phyloP scores from a whole-genome alignment of 352 stramenopile genomes.

The Pseudoperonospora humuli region DNA sequence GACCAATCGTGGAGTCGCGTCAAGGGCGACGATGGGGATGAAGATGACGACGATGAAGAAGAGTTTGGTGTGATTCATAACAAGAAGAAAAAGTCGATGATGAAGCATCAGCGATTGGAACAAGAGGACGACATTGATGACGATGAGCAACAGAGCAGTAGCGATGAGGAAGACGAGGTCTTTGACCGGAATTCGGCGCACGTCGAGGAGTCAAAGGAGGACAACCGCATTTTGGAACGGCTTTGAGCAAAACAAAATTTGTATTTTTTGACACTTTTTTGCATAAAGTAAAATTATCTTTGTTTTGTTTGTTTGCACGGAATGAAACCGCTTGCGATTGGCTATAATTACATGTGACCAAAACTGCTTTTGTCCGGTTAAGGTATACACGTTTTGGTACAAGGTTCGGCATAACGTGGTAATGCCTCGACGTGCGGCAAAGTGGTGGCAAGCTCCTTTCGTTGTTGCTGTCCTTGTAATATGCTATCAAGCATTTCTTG shows the following conservation, averaged over 20 bases:
- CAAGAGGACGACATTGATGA: slow-evolving; percentile 26
- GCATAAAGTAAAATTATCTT: no score
- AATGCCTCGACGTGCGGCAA: neutral
- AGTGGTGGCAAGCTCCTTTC: slow-evolving; percentile 14
- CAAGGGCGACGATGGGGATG: slow-evolving; percentile 55
- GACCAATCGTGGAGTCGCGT: slow-evolving; percentile 62
- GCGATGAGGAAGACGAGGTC: slow-evolving; percentile 67
- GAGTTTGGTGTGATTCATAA: slow-evolving; percentile 42
- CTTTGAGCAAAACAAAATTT: slow-evolving; percentile 27
- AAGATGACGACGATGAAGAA: slow-evolving; percentile 57
- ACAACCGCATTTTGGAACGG: slow-evolving; percentile 46
- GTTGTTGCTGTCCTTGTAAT: neutral
- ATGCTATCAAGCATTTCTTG: neutral
- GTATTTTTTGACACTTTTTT: slow-evolving; percentile 8
- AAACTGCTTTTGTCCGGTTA: no score
- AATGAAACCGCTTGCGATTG: no score
- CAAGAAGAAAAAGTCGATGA: slow-evolving; percentile 17
- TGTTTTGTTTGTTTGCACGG: no score
- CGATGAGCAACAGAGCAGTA: slow-evolving; percentile 27
- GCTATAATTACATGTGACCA: slow-evolving; percentile 14
- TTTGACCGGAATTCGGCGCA: slow-evolving; percentile 41
- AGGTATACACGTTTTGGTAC: no score
- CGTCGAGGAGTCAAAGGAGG: slow-evolving; percentile 45
- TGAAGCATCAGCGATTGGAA: slow-evolving; percentile 34
- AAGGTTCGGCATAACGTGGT: no score